Base-by-base conservation (phyloP, 352 stramenopile genomes). In the Pythium plurisporium region DNA sequence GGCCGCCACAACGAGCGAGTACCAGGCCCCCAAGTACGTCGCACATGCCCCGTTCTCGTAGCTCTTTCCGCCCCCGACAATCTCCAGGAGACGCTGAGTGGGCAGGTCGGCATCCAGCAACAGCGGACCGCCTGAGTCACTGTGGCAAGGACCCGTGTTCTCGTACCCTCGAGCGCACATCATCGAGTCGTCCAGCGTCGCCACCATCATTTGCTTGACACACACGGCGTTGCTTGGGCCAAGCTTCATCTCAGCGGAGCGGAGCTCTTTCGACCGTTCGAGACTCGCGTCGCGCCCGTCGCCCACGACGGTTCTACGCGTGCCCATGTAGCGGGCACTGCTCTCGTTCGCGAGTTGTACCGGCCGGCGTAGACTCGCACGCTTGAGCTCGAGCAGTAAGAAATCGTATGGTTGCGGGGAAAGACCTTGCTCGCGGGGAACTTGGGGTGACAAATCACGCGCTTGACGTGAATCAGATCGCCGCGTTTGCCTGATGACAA, bases 71-170 rank as follows among this genome's bases (percentile, higher is more conserved):
- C 51, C 49, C 2, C 57, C 40, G 33, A 44, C 14, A 25, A 48
- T 34, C 25, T 22, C 52, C n/a, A 67, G 36, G 5, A 62, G 53
- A n/a, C 50, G 50, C 31, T 57, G 50, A 8, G 10, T 37, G 11
- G 42, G 42, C 17, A 22, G 38, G 20, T 38, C 44, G 5, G 17
- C 37, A 23, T 51, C 29, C 1, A 55, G n/a, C 5, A 51, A 40
- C 33, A 62, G 41, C 9, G 51, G 59, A 4, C 51, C 59, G 7
- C 59, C 59, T 2, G 59, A 66, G 50, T 66, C 59, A 30, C 51
- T 51, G 44, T 50, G 30, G 31, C 59, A 67, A 3, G 48, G 23
- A 27, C 62, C 47, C 23, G 46, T 19, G n/a, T 41, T 38, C 5
- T 27, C 23, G 3, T 54, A 9, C 2, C 44, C 61, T 12, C 54